phyloP scores from a whole-genome alignment of 2,329 filamentous ascomycete species.

The Beauveria brongniartii region DNA sequence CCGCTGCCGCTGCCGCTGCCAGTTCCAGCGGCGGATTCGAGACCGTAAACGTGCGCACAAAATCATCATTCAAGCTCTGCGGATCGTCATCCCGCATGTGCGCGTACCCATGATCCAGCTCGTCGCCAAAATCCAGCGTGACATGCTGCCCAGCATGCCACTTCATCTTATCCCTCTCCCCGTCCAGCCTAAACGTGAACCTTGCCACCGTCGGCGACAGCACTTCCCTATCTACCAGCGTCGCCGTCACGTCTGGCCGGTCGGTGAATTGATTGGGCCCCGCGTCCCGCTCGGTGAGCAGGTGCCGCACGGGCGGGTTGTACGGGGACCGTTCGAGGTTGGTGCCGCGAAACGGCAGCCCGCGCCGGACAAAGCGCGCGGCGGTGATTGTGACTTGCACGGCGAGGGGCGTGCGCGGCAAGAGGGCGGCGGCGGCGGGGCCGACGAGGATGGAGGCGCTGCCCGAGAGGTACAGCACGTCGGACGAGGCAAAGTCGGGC shows the following conservation, averaged over 20 bases:
- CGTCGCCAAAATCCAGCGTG: slow-evolving; percentile 61
- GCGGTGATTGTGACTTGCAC: slow-evolving; percentile 57
- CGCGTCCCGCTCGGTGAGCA: slow-evolving; percentile 46
- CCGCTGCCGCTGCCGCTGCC: slow-evolving; percentile 3
- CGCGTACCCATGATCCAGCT: slow-evolving; percentile 65
- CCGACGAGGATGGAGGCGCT: slow-evolving; percentile 58
- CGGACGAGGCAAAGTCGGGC: slow-evolving; percentile 64
- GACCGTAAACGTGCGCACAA: slow-evolving; percentile 74
- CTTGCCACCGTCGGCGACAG: slow-evolving; percentile 61
- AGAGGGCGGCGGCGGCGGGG: slow-evolving; percentile 48
- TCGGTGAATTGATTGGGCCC: no score
- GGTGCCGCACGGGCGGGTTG: slow-evolving; percentile 63
- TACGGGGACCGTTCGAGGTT: slow-evolving; percentile 61
- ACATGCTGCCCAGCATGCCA: slow-evolving; percentile 71
- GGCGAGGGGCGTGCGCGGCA: slow-evolving; percentile 65
- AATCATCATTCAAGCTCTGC: slow-evolving; percentile 74
- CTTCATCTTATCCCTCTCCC: background rate
- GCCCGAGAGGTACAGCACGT: slow-evolving; percentile 70
- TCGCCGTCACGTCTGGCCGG: slow-evolving; percentile 34
- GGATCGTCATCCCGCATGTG: slow-evolving; percentile 84
- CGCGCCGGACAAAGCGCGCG: slow-evolving; percentile 53
- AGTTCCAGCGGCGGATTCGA: slow-evolving; percentile 49
- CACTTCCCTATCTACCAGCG: slow-evolving; percentile 46
- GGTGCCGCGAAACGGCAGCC: slow-evolving; percentile 60
- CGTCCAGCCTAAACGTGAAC: slow-evolving; percentile 43